These are phyloP conservation scores for Drechslerella dactyloides DNA, from an alignment of 2,329 filamentous ascomycete genomes.

Conservation along the genomic window DNA sequence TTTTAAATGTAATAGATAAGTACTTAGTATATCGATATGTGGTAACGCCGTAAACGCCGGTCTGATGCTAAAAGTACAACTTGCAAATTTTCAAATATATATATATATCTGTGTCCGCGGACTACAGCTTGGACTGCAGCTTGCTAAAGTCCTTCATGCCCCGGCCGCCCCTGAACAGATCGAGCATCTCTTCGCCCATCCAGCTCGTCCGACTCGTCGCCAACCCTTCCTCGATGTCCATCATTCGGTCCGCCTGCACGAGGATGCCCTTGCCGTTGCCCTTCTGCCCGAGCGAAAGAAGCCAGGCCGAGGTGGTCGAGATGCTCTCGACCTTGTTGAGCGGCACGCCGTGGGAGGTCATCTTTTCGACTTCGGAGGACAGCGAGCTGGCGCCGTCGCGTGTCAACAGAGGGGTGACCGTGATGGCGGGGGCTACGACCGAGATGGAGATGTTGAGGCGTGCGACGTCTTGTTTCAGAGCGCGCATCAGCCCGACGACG, in stretches of 20 bases:
- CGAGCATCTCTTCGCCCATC: conserved; percentile 64
- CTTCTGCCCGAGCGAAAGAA: conserved; percentile 60
- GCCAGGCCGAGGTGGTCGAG: conserved; percentile 60
- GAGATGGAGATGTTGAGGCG: conserved; percentile 61
- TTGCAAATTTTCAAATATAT: neutral
- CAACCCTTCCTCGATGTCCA: conserved; percentile 61
- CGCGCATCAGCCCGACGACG: conserved; percentile 62
- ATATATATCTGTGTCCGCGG: too few relatives aligned
- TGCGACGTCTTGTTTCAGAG: conserved; percentile 62
- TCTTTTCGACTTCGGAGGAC: conserved; percentile 59
- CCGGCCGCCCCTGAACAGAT: conserved; percentile 61
- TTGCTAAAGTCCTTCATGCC: conserved; percentile 49
- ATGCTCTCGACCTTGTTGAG: conserved; percentile 61
- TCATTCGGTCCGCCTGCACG: conserved; percentile 60
- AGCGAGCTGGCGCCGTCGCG: conserved; percentile 48
- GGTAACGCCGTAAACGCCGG: conserved; percentile 31
- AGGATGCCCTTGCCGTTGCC: conserved; percentile 62
- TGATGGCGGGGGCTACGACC: conserved; percentile 63
- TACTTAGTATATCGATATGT: too few relatives aligned
- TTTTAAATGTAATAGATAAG: too few relatives aligned
- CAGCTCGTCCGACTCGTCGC: conserved; percentile 60
- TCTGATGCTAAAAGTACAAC: conserved; percentile 45
- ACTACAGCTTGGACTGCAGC: conserved; percentile 37
- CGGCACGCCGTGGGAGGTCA: conserved; percentile 60
- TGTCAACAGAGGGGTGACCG: conserved; percentile 60